phyloP scores from a whole-genome alignment of 441 rosid genomes.

The Daphne laureola region DNA sequence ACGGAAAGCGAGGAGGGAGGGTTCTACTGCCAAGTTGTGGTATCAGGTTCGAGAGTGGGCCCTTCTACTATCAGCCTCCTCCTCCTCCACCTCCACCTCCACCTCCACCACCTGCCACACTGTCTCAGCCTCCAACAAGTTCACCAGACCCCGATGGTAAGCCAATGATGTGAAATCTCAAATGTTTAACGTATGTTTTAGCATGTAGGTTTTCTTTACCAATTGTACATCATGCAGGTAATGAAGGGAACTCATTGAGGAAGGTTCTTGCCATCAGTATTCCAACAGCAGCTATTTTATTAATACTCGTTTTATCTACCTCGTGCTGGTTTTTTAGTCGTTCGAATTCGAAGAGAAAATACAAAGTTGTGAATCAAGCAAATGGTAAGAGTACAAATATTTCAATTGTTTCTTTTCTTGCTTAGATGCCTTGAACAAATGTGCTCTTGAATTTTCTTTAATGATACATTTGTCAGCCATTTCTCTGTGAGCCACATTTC shows the following conservation, averaged over 20 bases:
- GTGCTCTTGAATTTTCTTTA: background rate
- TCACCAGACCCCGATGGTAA: background rate
- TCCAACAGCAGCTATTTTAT: no score
- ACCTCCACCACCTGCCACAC: slow-evolving; percentile 7
- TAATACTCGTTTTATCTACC: no score
- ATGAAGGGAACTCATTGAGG: background rate
- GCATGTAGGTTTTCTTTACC: background rate
- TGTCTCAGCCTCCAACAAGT: slow-evolving; percentile 5
- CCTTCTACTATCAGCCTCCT: slow-evolving; percentile 13
- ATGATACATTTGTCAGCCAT: slow-evolving; percentile 9
- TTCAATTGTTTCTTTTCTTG: background rate
- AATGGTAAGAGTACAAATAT: slow-evolving; percentile 18
- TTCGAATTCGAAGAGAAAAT: slow-evolving; percentile 15
- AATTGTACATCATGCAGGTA: slow-evolving; percentile 10
- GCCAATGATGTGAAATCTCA: background rate
- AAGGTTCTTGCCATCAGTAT: slow-evolving; percentile 13
- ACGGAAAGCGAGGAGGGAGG: slow-evolving; percentile 23
- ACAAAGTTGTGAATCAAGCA: slow-evolving; percentile 7
- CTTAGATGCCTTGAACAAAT: background rate
- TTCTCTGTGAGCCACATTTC: no score
- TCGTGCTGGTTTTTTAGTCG: slow-evolving; percentile 14
- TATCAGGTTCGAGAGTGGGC: slow-evolving; percentile 27
- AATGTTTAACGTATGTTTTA: background rate
- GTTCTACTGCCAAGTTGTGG: slow-evolving; percentile 29
- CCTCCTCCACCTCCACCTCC: slow-evolving; percentile 10